Evolutionary conservation across 176 grass and related monocot species (phyloP).

Genomic region (Tillandsia leiboldiana): DNA sequence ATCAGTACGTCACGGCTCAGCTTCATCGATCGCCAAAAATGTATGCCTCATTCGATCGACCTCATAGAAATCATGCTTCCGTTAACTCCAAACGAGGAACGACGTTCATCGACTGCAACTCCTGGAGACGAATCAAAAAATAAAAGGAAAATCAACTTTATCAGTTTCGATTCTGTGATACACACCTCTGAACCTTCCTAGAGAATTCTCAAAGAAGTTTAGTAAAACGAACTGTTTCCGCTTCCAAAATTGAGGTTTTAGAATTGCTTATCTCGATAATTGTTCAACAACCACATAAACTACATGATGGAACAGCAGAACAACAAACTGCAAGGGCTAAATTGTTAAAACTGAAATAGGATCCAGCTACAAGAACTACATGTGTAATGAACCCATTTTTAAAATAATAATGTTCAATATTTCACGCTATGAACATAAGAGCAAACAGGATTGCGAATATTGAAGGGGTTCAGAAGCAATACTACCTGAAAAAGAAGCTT

Average conservation of each 20-base stretch:
- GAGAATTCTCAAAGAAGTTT: not conserved
- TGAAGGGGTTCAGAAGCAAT: not conserved
- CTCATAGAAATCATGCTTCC: conserved; percentile 36
- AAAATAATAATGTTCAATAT: too few species aligned
- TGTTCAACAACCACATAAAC: not conserved
- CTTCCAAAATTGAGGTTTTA: not conserved
- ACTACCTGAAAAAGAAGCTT: conserved; percentile 97
- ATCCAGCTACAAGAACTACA: not conserved
- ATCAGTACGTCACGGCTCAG: too few species aligned
- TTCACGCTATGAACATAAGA: not conserved
- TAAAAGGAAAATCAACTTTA: not conserved
- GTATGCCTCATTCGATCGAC: not conserved
- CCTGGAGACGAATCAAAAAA: conserved; percentile 31
- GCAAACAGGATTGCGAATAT: not conserved
- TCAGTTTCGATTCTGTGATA: too few species aligned
- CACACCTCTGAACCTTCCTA: conserved; percentile 5
- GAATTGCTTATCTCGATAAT: not conserved
- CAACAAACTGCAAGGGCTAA: too few species aligned
- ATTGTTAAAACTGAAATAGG: not conserved
- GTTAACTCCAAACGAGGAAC: conserved; percentile 66
- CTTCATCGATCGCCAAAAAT: not conserved
- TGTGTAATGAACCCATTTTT: too few species aligned
- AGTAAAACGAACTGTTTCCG: not conserved
- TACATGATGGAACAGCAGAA: too few species aligned
- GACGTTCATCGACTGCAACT: conserved; percentile 86